A percentile compares a stretch with the other conserved stretches of the same genome.
phyloP scores from a whole-genome alignment of 75 land plant species.

The Cryptomeria japonica region DNA sequence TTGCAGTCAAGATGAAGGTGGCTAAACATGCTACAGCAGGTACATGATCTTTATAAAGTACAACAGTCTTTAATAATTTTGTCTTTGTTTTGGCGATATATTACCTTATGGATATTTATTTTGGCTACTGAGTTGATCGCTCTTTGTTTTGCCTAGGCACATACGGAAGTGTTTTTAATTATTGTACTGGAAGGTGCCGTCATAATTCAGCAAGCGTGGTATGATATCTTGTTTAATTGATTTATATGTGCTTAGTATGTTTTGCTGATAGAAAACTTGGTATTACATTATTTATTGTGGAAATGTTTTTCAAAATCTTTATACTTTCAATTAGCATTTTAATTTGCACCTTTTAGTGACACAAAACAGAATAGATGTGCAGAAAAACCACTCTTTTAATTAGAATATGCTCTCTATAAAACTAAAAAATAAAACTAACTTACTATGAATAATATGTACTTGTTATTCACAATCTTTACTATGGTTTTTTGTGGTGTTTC shows the following conservation, averaged over 20 bases:
- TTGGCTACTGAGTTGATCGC: slow-evolving; percentile 8
- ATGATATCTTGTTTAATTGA: slow-evolving; percentile 15
- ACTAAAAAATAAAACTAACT: no score
- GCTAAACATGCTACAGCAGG: slow-evolving; percentile 73
- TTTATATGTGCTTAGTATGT: not conserved
- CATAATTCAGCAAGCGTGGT: slow-evolving; percentile 95
- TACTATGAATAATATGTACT: no score
- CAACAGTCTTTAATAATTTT: not conserved
- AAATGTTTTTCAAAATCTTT: not conserved
- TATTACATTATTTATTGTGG: not conserved
- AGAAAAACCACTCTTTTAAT: no score
- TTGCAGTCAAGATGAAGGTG: slow-evolving; percentile 62
- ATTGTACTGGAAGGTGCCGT: slow-evolving; percentile 80
- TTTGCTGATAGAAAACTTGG: not conserved
- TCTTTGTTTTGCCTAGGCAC: slow-evolving; percentile 47
- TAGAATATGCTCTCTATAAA: no score
- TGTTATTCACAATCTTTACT: no score
- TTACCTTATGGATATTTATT: not conserved
- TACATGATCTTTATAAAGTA: slow-evolving; percentile 10
- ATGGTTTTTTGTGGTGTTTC: no score
- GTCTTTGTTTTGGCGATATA: not conserved
- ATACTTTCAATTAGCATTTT: not conserved
- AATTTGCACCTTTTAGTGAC: no score
- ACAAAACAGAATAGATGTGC: no score
- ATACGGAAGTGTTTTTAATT: slow-evolving; percentile 73